Base-by-base conservation (phyloP, 1,139 yeast species). In the Hemisphaericaspora xylanilytica region DNA sequence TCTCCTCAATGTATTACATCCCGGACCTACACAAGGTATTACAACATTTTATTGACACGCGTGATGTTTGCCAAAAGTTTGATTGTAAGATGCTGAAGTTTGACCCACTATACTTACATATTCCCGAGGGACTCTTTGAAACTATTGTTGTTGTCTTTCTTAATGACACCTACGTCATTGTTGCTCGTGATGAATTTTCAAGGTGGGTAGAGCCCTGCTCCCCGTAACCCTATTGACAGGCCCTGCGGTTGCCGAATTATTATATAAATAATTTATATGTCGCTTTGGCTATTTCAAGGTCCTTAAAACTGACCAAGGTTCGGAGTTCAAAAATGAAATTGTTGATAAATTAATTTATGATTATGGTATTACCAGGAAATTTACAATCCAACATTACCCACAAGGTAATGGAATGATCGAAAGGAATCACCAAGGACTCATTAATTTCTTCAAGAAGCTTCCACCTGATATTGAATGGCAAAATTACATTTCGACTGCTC, bases 171-270 rank as follows among this genome's bases (percentile, higher is more conserved):
- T 15, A 20, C 11, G 9, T 31, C 9, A 9, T 22, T 5, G 33
- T 31, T 31, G 33, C 27, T 22, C 9, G 33, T 11, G 33, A 31
- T 22, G 33, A 31, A 13, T 31, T 31, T 12, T 31, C 33, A 12
- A 28, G 33, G 7, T 31, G 33, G 33, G 33, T 22, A 5, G 33
- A 31, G 13, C 28, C 33, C 15, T 14, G 18, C 10, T 4, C 5
- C 9, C 3, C 22, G 3, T 18, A 22, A 14, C 26, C 26, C 4
- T 6, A 10, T 6, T 24, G 3, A n/a, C 27, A 5, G 33, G 12
- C n/a, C 4, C 17, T n/a, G 33, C 27, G 4, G 28, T 31, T 15
- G 33, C 17, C 15, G 20, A 10, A 2, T 31, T 31, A 6, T 4
- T 31, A 3, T 21, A 31, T 10, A n/a, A 13, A 3, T 18, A 31